A percentile compares a stretch with the other conserved stretches of the same genome.
Conservation (phyloP, 352 stramenopile genomes). For the Globisporangium cylindrosporum region DNA sequence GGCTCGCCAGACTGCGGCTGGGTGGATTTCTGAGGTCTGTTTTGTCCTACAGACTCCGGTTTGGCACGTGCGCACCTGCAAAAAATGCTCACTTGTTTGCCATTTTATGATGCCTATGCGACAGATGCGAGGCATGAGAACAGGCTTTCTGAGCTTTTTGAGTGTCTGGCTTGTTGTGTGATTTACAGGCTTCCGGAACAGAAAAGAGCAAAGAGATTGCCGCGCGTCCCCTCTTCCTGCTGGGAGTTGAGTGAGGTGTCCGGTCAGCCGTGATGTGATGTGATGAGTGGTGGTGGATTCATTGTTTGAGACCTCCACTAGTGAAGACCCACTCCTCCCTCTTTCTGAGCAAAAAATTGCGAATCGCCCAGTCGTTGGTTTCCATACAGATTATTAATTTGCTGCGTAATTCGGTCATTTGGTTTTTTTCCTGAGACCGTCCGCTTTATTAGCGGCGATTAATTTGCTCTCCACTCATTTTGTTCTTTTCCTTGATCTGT, state of each 20-base stretch:
- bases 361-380: not conserved
- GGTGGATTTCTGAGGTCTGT: not conserved
- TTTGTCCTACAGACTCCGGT: not conserved
- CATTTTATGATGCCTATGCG: not conserved
- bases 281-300: not conserved
- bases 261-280: not conserved
- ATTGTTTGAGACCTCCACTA: too few relatives aligned
- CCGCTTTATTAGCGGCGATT: not conserved
- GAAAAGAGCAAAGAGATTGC: not conserved
- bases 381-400: not conserved
- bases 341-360: not conserved
- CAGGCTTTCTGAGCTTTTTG: too few relatives aligned
- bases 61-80: too few relatives aligned
- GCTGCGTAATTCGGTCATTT: not conserved
- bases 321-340: not conserved
- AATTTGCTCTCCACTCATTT: not conserved
- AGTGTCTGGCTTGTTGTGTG: too few relatives aligned
- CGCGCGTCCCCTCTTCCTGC: not conserved
- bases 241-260: not conserved
- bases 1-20: not conserved
- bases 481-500: not conserved
- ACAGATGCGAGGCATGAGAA: not conserved
- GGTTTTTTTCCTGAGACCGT: not conserved
- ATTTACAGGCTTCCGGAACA: too few relatives aligned
- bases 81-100: too few relatives aligned